Percentiles rank a stretch among this genome's conserved stretches.
phyloP scores from a whole-genome alignment of 441 rosid species.

The Gossypium lobatum region DNA sequence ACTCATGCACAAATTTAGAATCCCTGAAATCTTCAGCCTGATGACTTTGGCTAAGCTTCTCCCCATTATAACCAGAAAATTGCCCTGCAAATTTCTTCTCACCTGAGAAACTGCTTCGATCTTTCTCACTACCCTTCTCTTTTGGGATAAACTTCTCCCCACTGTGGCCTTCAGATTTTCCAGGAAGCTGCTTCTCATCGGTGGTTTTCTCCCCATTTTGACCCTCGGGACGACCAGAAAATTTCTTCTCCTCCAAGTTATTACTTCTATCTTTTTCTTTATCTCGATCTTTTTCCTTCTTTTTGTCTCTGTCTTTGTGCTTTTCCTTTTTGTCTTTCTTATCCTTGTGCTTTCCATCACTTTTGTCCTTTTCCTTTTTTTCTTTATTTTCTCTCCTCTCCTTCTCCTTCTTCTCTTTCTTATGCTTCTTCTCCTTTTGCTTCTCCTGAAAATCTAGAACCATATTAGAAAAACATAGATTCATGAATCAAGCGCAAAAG shows the following conservation, averaged over 20 bases:
- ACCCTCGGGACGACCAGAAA: conserved; percentile 19
- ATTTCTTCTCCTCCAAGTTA: conserved; percentile 29
- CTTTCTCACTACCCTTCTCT: conserved; percentile 31
- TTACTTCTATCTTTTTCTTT: conserved; percentile 35
- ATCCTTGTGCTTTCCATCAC: conserved; percentile 39
- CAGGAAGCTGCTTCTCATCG: conserved; percentile 22
- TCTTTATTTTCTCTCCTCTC: conserved; percentile 36
- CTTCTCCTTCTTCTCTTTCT: conserved; percentile 40
- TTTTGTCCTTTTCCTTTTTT: conserved; percentile 35
- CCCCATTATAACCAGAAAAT: conserved; percentile 24
- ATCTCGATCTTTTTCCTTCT: conserved; percentile 35
- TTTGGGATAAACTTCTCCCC: conserved; percentile 24
- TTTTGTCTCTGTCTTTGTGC: conserved; percentile 31
- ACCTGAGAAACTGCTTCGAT: conserved; percentile 27
- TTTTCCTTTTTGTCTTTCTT: conserved; percentile 45
- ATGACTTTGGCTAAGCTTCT: conserved; percentile 20
- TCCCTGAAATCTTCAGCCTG: conserved; percentile 17
- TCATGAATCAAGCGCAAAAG: neutral
- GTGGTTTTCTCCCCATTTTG: conserved; percentile 27
- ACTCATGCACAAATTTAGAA: conserved; percentile 25
- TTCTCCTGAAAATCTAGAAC: conserved; percentile 29
- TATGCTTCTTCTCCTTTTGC: conserved; percentile 33
- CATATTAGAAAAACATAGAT: neutral
- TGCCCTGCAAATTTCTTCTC: conserved; percentile 31
- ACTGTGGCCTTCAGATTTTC: conserved; percentile 18